Percentiles rank a stretch among this genome's conserved stretches.
phyloP scores from a whole-genome alignment of 495 filamentous ascomycete genomes.

The Aspergillus homomorphus region DNA sequence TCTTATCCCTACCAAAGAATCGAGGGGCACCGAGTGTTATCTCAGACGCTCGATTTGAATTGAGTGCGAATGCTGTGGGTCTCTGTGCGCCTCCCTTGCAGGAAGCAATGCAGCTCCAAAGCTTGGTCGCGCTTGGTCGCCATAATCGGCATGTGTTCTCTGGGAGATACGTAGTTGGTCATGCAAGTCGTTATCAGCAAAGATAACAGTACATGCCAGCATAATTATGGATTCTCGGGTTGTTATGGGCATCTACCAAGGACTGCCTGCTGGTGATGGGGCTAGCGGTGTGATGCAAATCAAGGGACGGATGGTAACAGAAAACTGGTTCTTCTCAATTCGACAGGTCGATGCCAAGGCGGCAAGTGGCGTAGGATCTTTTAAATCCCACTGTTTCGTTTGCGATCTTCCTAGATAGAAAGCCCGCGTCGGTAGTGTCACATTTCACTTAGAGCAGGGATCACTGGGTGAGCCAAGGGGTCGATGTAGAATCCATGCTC shows the following conservation, averaged over 20 bases:
- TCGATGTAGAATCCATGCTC: not conserved
- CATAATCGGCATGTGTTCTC: not conserved
- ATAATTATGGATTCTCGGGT: not conserved
- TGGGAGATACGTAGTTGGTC: not conserved
- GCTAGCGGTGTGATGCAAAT: not conserved
- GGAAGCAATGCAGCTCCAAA: not conserved
- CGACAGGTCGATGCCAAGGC: not conserved
- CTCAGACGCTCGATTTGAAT: not conserved
- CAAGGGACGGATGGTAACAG: not conserved
- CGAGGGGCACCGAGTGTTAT: not conserved
- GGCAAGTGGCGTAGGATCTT: not conserved
- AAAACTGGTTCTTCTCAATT: not conserved
- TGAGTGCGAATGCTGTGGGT: slow-evolving; percentile 1
- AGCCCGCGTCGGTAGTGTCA: not conserved
- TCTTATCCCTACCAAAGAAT: not conserved
- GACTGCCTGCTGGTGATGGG: not conserved
- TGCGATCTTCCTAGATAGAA: not conserved
- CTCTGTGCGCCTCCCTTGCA: slow-evolving; percentile 1
- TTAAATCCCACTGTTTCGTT: not conserved
- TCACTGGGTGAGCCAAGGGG: not conserved
- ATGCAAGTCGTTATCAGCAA: not conserved
- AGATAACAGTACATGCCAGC: not conserved
- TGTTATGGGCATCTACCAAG: not conserved
- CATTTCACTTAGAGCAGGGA: not conserved
- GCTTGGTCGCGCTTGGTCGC: not conserved